A percentile compares a stretch with the other conserved stretches of the same genome.
Evolutionary conservation across 179 eudicot species (phyloP).

Genomic region (Pouteria campechiana): DNA sequence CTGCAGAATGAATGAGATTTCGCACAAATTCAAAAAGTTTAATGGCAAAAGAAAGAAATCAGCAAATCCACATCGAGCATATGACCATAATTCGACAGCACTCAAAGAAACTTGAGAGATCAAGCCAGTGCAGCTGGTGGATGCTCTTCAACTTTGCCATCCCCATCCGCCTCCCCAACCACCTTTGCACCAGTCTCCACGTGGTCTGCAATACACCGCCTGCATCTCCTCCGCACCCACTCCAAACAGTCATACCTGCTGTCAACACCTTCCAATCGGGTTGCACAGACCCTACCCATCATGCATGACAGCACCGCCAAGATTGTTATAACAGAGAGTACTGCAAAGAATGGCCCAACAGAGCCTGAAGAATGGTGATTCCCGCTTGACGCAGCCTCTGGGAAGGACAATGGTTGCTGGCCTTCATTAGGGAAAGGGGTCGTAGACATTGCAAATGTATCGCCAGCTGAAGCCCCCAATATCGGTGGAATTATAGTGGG

Average conservation of each 20-base stretch:
- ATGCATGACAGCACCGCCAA: slow-evolving; percentile 38
- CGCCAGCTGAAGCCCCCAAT: slow-evolving; percentile 2
- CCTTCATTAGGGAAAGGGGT: slow-evolving; percentile 1
- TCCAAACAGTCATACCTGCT: slow-evolving; percentile 22
- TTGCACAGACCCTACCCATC: slow-evolving; percentile 25
- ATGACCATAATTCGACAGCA: no score
- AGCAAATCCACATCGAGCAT: no score
- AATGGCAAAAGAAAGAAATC: no score
- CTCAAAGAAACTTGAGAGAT: no score
- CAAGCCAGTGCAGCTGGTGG: no score
- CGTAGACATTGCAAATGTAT: slow-evolving; percentile 5
- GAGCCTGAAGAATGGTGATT: slow-evolving; percentile 22
- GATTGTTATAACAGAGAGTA: slow-evolving; percentile 36
- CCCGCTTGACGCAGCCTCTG: slow-evolving; percentile 10
- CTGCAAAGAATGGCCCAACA: slow-evolving; percentile 46
- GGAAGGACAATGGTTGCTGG: slow-evolving; percentile 2
- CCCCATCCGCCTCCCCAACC: slow-evolving; percentile 43
- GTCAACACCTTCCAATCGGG: slow-evolving; percentile 27
- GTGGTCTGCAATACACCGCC: slow-evolving; percentile 1
- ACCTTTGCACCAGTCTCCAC: slow-evolving; percentile 20
- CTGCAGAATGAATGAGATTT: no score
- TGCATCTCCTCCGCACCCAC: slow-evolving; percentile 19
- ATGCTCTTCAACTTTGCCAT: slow-evolving; percentile 67
- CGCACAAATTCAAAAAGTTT: no score
- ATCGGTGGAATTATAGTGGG: neutral